These are phyloP conservation scores for Globisporangium nagaii DNA, from an alignment of 352 stramenopile species.

Conservation along the genomic window DNA sequence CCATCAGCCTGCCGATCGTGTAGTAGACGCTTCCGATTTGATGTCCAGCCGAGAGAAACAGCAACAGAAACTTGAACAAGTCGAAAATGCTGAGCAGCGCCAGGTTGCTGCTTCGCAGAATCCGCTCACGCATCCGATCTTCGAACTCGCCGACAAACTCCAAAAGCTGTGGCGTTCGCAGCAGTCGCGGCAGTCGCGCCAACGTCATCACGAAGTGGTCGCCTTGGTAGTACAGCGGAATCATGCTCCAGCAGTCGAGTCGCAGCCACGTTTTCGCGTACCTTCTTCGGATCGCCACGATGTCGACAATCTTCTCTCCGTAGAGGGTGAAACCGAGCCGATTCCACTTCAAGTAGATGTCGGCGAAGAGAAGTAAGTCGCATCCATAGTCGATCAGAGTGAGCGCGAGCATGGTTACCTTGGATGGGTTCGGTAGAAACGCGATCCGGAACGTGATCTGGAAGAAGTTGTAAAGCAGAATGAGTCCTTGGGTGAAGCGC, in stretches of 20 bases:
- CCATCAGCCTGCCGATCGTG: conserved; percentile 13
- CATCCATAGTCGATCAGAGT: conserved; percentile 31
- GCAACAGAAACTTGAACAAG: conserved; percentile 22
- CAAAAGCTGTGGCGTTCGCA: conserved; percentile 15
- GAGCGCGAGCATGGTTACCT: conserved; percentile 20
- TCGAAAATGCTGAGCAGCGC: conserved; percentile 13
- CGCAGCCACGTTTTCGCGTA: conserved; percentile 26
- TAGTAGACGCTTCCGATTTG: conserved; percentile 20
- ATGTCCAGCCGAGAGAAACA: conserved; percentile 17
- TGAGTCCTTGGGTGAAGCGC: conserved; percentile 9
- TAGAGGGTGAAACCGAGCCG: conserved; percentile 36
- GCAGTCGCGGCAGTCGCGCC: conserved; percentile 11
- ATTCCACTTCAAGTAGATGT: conserved; percentile 36
- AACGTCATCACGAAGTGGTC: conserved; percentile 18
- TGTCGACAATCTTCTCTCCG: conserved; percentile 35
- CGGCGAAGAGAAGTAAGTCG: conserved; percentile 29
- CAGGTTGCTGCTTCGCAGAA: conserved; percentile 4
- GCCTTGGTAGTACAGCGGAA: conserved; percentile 28
- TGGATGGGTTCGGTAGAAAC: conserved; percentile 26
- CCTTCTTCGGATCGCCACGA: conserved; percentile 20
- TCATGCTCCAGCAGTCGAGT: conserved; percentile 34
- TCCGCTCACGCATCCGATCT: conserved; percentile 7
- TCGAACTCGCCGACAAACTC: conserved; percentile 14
- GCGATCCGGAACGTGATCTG: conserved; percentile 42
- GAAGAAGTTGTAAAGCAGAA: conserved; percentile 56